Percentiles rank a stretch among this genome's conserved stretches.
phyloP scores from a whole-genome alignment of 345 rosid species.

The Moricandia arvensis region DNA sequence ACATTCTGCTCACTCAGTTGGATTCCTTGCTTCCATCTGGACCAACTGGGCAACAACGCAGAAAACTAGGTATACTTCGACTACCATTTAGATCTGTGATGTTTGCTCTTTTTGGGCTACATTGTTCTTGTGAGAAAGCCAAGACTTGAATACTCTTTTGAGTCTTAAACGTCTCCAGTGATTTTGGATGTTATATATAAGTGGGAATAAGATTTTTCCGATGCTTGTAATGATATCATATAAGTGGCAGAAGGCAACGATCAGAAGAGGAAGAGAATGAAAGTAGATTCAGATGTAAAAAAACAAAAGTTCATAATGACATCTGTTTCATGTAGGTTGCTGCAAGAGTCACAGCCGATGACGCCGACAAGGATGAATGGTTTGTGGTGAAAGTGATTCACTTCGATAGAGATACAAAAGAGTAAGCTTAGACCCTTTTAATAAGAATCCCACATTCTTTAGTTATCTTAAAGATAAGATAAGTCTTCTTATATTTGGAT shows the following conservation, averaged over 20 bases:
- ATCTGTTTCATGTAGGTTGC: slow-evolving; percentile 61
- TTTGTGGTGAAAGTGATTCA: slow-evolving; percentile 85
- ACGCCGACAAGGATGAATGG: slow-evolving; percentile 94
- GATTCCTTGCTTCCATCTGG: slow-evolving; percentile 74
- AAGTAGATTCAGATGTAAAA: slow-evolving; percentile 69
- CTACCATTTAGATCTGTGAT: slow-evolving; percentile 5
- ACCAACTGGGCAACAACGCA: slow-evolving; percentile 69
- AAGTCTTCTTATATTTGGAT: neutral
- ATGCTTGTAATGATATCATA: slow-evolving; percentile 39
- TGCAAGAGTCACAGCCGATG: slow-evolving; percentile 75
- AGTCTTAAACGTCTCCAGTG: neutral
- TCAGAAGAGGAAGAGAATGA: slow-evolving; percentile 79
- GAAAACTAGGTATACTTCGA: slow-evolving; percentile 63
- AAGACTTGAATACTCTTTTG: neutral
- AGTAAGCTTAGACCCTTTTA: slow-evolving; percentile 50
- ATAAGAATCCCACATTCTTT: neutral
- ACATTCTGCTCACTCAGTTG: slow-evolving; percentile 53
- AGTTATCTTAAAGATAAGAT: too few relatives aligned
- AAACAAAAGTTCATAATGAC: slow-evolving; percentile 35
- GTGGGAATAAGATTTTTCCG: slow-evolving; percentile 26
- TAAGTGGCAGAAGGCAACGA: slow-evolving; percentile 78
- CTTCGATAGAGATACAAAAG: slow-evolving; percentile 86
- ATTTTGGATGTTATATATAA: slow-evolving; percentile 5
- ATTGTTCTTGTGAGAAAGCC: slow-evolving; percentile 1
- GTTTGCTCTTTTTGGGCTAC: neutral